phyloP scores from a whole-genome alignment of 805 yeast species.

The Alloascoidea africana region DNA sequence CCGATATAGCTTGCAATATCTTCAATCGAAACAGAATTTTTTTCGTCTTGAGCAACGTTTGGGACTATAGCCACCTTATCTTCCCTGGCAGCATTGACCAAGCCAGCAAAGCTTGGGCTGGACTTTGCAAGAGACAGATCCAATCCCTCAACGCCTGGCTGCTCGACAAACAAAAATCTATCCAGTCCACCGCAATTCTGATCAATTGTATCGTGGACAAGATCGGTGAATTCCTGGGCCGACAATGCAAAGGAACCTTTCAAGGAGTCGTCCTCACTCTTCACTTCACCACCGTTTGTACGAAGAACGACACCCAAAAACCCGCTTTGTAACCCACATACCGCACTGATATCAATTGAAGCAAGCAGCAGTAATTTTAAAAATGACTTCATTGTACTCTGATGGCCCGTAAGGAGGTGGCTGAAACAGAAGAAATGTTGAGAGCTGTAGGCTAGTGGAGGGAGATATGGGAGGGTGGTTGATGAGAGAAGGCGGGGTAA shows the following conservation, averaged over 20 bases:
- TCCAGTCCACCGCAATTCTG: neutral
- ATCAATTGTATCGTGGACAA: neutral
- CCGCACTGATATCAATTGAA: no score
- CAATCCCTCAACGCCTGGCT: neutral
- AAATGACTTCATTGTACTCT: no score
- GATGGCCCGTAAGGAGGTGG: no score
- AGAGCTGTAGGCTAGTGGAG: no score
- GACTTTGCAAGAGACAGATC: neutral
- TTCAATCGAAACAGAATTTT: neutral
- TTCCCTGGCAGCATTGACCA: neutral
- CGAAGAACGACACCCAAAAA: no score
- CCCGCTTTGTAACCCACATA: no score
- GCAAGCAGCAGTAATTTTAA: no score
- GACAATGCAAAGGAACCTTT: neutral
- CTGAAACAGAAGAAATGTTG: no score
- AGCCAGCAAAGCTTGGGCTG: neutral
- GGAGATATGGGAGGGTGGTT: no score
- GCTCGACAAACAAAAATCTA: neutral
- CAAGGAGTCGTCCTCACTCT: no score
- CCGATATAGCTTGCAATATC: neutral
- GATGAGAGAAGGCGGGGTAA: no score
- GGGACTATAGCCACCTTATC: neutral
- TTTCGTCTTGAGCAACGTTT: slow-evolving; percentile 1
- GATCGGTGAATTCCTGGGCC: neutral
- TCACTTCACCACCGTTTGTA: no score